These are phyloP conservation scores for Spergularia marina DNA, from an alignment of 148 eudicot species.

Conservation along the genomic window DNA sequence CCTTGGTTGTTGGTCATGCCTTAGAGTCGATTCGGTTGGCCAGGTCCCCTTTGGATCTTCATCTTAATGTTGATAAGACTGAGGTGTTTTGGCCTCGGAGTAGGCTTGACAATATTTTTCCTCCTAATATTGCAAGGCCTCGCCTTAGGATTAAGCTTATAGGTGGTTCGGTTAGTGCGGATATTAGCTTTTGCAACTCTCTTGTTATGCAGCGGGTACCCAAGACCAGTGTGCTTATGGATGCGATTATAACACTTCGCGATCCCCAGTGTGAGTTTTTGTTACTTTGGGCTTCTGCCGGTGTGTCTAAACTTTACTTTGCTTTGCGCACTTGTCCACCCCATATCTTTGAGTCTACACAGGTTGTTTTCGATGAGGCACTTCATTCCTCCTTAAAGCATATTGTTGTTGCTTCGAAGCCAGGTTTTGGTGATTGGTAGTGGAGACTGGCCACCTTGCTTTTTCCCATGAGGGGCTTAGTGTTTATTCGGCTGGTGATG, in stretches of 20 bases:
- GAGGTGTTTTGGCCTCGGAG: not conserved
- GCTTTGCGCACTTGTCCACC: not conserved
- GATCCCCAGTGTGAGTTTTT: not conserved
- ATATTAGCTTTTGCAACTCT: too few relatives aligned
- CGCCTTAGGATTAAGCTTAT: not conserved
- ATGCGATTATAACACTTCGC: not conserved
- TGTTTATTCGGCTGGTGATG: not conserved
- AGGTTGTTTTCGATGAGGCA: too few relatives aligned
- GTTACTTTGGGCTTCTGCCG: not conserved
- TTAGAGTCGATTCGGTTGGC: too few relatives aligned
- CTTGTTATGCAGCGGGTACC: not conserved
- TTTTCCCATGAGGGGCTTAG: not conserved
- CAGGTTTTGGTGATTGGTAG: not conserved
- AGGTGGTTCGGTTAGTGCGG: not conserved
- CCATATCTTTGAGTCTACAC: not conserved
- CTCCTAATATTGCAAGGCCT: slow-evolving; percentile 6
- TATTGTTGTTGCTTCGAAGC: not conserved
- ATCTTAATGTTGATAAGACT: too few relatives aligned
- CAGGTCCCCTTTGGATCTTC: too few relatives aligned
- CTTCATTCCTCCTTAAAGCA: too few relatives aligned
- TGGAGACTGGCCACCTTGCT: not conserved
- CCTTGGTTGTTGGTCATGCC: too few relatives aligned
- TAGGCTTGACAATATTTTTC: not conserved
- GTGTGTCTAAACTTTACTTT: not conserved
- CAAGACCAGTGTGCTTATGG: not conserved